Conservation (phyloP, 257 asterid species). For the Rubia yunnanensis region DNA sequence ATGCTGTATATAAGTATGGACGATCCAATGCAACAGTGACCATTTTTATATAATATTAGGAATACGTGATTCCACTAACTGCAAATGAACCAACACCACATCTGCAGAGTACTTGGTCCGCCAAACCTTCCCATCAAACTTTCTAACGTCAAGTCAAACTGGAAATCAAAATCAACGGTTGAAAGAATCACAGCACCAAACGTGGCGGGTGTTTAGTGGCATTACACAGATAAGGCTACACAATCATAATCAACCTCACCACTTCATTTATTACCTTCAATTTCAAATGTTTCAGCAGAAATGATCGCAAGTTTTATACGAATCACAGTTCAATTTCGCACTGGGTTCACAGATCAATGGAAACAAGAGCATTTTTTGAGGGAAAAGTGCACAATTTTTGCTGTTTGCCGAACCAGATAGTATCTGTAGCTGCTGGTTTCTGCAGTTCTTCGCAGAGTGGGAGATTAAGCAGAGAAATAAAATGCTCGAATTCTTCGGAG, state of each 20-base stretch:
- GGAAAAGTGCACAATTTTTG: background rate
- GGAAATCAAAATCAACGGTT: slow-evolving; percentile 1
- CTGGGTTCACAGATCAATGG: background rate
- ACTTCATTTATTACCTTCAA: background rate
- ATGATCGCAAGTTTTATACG: background rate
- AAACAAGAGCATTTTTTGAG: background rate
- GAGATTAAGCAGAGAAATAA: slow-evolving; percentile 19
- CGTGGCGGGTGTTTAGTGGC: slow-evolving; percentile 14
- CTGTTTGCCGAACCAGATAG: background rate
- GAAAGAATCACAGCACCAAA: background rate
- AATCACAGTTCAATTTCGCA: background rate
- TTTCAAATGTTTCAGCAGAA: background rate
- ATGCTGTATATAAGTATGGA: no score
- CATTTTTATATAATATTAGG: background rate
- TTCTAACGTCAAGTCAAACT: background rate
- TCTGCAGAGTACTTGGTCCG: background rate
- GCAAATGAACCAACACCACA: background rate
- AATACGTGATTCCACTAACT: background rate
- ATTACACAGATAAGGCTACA: slow-evolving; percentile 10
- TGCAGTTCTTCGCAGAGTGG: slow-evolving; percentile 18
- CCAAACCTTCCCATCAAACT: background rate
- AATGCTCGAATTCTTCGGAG: slow-evolving; percentile 30
- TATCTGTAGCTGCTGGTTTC: background rate
- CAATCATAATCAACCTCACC: background rate
- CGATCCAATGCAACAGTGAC: no score